Evolutionary conservation across 73 alveolate species (phyloP), one percentile per base, ranked within the genome.

Genomic region (Blepharisma japonicum): DNA sequence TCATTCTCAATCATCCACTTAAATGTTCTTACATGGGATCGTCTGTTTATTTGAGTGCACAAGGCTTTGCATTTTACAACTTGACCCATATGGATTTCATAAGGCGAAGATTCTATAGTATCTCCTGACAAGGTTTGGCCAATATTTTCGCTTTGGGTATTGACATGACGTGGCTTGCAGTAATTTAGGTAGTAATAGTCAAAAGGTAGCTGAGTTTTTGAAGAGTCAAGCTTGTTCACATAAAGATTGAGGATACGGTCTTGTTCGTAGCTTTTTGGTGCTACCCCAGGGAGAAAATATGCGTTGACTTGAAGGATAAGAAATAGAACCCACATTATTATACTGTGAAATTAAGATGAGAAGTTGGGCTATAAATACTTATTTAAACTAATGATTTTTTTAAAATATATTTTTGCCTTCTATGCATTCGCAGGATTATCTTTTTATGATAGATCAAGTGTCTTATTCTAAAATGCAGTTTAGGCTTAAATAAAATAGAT

Each of bases 101-200:
- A 70, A 39, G 80, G 80, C 2, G 80, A 38, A 54, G 11, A 14
- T 70, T 70, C 80, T n/a, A 70, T 70, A 11, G 20, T 18, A 3
- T 47, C 66, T 45, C 80, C 80, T 14, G 66, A 9, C 21, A 70
- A 45, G 14, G 21, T 23, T 45, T 70, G 77, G 11, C 77, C 80
- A 18, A 70, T 23, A 45, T 70, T 70, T 47, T 70, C 80, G 4
- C 14, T n/a, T n/a, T 9, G 32, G 32, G 11, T 45, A n/a, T 18
- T 47, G 2, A 45, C 2, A 7, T 18, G 27, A 11, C n/a, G 14
- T 14, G 80, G 80, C 21, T 23, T 23, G 61, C 80, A 70, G 45
- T 14, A 70, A 80, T 70, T 47, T n/a, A 70, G 80, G 6, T 70
- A 70, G 66, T 70, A 70, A 47, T 70, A 70, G 14, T 70, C 66